Evolutionary conservation across 441 rosid species (phyloP).

Genomic region (Capsella rubella): DNA sequence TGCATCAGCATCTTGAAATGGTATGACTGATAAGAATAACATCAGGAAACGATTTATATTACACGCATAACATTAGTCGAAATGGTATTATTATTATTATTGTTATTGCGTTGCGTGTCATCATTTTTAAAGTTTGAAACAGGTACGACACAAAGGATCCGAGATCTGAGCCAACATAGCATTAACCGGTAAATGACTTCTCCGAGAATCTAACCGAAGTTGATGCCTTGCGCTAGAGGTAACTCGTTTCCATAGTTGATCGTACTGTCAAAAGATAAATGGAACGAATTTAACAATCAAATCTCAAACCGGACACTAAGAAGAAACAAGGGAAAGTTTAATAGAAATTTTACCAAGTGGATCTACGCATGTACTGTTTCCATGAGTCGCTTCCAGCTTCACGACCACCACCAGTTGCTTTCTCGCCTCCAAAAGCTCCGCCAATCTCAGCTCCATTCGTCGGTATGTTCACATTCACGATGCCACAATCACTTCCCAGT

Average conservation of each 20-base stretch:
- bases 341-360: conserved; percentile 73
- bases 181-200: background rate
- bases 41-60: too few relatives aligned
- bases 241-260: conserved; percentile 92
- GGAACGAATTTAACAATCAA: conserved; percentile 5
- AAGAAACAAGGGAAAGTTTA: background rate
- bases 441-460: conserved; percentile 99
- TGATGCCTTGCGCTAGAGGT: conserved; percentile 98
- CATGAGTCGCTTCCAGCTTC: conserved; percentile 99
- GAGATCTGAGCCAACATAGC: background rate
- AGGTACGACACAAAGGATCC: conserved; percentile 6
- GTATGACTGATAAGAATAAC: too few relatives aligned
- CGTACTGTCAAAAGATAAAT: conserved; percentile 59
- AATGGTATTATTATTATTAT: too few relatives aligned
- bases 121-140: background rate
- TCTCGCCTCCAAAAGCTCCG: conserved; percentile 97
- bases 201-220: conserved; percentile 64
- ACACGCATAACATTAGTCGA: too few relatives aligned
- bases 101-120: too few relatives aligned
- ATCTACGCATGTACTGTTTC: conserved; percentile 99
- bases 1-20: too few relatives aligned
- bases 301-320: background rate
- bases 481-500: conserved; percentile 94
- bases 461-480: conserved; percentile 94
- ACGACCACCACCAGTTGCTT: conserved; percentile 97